phyloP scores from a whole-genome alignment of 352 stramenopile species.

The Phytophthora hibernalis region DNA sequence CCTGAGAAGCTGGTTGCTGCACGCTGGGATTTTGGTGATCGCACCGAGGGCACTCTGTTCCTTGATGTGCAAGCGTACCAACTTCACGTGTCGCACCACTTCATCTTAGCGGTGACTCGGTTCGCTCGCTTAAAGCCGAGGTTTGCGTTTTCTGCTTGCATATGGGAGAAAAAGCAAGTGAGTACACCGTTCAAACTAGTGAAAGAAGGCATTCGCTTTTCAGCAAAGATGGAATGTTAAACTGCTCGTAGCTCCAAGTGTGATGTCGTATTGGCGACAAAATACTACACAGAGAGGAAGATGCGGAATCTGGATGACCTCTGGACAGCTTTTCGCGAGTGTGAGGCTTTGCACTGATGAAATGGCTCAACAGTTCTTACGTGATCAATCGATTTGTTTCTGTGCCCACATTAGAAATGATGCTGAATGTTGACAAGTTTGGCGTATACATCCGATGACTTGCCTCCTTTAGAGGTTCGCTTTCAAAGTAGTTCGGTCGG shows the following conservation, averaged over 20 bases:
- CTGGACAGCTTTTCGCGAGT: constrained; percentile 73
- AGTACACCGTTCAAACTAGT: background rate
- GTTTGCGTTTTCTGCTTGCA: constrained; percentile 14
- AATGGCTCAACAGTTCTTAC: constrained; percentile 27
- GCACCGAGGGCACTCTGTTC: constrained; percentile 54
- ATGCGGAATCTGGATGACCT: constrained; percentile 55
- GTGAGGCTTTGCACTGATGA: constrained; percentile 46
- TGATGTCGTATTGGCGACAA: constrained; percentile 67
- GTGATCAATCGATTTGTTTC: constrained; percentile 54
- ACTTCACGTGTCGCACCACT: constrained; percentile 63
- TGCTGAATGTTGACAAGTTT: constrained; percentile 75
- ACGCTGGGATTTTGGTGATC: constrained; percentile 54
- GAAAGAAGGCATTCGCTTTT: constrained; percentile 23
- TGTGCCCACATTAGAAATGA: constrained; percentile 48
- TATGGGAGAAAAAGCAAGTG: constrained; percentile 2
- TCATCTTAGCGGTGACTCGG: constrained; percentile 43
- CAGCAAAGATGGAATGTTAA: constrained; percentile 52
- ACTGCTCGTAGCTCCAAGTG: constrained; percentile 68
- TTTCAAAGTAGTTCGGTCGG: constrained; percentile 49
- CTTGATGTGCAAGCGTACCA: constrained; percentile 80
- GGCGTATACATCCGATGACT: constrained; percentile 51
- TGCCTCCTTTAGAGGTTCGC: constrained; percentile 48
- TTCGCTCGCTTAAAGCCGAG: constrained; percentile 34
- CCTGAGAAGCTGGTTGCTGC: constrained; percentile 71
- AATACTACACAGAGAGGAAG: constrained; percentile 13